phyloP scores from a whole-genome alignment of 2,329 filamentous ascomycete species.

The Aureobasidium sp. region DNA sequence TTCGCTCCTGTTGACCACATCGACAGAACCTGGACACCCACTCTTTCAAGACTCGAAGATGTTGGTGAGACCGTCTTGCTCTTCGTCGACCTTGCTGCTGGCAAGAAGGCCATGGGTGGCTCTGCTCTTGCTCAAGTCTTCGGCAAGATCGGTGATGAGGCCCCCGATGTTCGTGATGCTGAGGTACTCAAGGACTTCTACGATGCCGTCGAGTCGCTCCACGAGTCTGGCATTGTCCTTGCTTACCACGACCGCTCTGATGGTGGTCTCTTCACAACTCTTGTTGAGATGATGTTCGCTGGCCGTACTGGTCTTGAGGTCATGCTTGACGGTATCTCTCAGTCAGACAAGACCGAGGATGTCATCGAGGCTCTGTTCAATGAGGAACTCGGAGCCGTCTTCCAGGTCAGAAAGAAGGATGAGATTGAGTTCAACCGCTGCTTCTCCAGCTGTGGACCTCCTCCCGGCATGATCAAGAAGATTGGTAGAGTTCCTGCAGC shows the following conservation, averaged over 20 bases:
- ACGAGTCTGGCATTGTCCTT: constrained; percentile 65
- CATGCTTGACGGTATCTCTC: constrained; percentile 68
- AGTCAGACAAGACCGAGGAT: constrained; percentile 48
- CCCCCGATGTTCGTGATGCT: constrained; percentile 77
- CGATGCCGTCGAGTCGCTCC: constrained; percentile 67
- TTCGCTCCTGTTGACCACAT: constrained; percentile 80
- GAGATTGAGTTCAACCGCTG: constrained; percentile 81
- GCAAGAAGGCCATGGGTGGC: constrained; percentile 75
- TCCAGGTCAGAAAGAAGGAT: constrained; percentile 82
- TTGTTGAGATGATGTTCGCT: constrained; percentile 97
- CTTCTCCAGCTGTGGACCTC: constrained; percentile 84
- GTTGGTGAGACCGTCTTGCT: constrained; percentile 83
- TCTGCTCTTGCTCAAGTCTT: constrained; percentile 88
- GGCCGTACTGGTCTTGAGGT: constrained; percentile 83
- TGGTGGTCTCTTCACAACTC: constrained; percentile 81
- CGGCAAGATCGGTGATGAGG: constrained; percentile 74
- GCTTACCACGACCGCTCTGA: constrained; percentile 95
- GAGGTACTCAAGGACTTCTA: constrained; percentile 84
- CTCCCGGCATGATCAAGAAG: constrained; percentile 71
- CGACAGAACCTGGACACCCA: constrained; percentile 86
- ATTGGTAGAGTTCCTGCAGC: constrained; percentile 68
- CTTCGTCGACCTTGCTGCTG: constrained; percentile 82
- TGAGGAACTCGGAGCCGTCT: constrained; percentile 91
- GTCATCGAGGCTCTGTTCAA: constrained; percentile 81
- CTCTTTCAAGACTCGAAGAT: constrained; percentile 73